These are phyloP conservation scores for Alnus rubra DNA, from an alignment of 306 rosid species.

Conservation along the genomic window DNA sequence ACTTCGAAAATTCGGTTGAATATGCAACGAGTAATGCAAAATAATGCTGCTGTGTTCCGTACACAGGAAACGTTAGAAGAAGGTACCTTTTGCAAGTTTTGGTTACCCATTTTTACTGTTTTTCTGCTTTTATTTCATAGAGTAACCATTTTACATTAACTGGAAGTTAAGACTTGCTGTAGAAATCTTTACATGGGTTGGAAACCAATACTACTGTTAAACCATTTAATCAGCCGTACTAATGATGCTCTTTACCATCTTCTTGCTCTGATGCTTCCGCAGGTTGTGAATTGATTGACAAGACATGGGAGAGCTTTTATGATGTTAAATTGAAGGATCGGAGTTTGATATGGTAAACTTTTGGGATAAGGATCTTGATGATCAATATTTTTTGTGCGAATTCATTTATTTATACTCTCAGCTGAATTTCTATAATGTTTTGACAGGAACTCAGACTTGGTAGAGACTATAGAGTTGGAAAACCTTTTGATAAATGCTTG, in stretches of 20 bases:
- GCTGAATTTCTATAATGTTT: slow-evolving; percentile 9
- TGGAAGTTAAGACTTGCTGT: not conserved
- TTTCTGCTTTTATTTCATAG: not conserved
- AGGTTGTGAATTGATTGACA: slow-evolving; percentile 75
- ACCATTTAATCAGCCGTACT: not conserved
- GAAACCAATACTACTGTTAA: not conserved
- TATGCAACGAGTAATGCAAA: slow-evolving; percentile 98
- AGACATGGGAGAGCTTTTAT: slow-evolving; percentile 68
- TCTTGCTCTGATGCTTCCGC: slow-evolving; percentile 22
- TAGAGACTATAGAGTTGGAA: slow-evolving; percentile 86
- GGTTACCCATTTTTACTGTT: not conserved
- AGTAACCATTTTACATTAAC: not conserved
- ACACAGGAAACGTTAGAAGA: slow-evolving; percentile 91
- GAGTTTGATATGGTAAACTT: slow-evolving; percentile 67
- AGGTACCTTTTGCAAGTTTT: slow-evolving; percentile 43
- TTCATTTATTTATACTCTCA: slow-evolving; percentile 4
- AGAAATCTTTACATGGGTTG: not conserved
- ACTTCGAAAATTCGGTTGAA: slow-evolving; percentile 83
- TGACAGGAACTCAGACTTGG: slow-evolving; percentile 82
- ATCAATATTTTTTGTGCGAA: not conserved
- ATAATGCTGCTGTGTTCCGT: slow-evolving; percentile 96
- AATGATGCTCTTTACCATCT: slow-evolving; percentile 10
- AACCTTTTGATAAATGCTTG: slow-evolving; percentile 88
- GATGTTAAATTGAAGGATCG: slow-evolving; percentile 77
- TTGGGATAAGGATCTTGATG: not conserved